Evolutionary conservation across 2,329 filamentous ascomycete genomes (phyloP).

Genomic region (Fusarium hostae): DNA sequence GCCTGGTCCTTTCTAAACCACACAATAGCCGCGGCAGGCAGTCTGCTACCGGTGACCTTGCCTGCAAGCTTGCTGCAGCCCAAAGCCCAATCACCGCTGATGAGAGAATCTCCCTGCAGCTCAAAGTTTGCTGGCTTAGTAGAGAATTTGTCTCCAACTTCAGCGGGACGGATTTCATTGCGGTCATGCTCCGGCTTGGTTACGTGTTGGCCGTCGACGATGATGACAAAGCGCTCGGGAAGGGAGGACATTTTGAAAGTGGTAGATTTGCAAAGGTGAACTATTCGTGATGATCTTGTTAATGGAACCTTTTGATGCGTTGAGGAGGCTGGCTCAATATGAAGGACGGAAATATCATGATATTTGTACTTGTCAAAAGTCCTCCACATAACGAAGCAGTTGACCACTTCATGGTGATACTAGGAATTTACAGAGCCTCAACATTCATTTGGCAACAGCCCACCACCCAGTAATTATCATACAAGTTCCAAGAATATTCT

Average conservation of each 20-base stretch:
- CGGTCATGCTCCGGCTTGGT: background rate
- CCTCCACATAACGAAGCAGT: background rate
- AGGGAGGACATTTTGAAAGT: background rate
- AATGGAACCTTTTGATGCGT: fast-evolving
- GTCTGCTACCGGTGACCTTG: background rate
- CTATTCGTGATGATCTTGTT: background rate
- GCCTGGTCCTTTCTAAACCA: background rate
- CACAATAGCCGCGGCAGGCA: background rate
- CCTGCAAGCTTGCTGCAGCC: background rate
- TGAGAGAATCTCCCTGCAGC: background rate
- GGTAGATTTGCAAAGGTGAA: background rate
- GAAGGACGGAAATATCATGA: fast-evolving
- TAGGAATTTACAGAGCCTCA: background rate
- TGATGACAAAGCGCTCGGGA: background rate
- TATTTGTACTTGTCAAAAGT: background rate
- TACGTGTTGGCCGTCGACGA: background rate
- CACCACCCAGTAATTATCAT: background rate
- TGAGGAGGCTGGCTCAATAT: background rate
- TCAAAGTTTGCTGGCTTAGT: background rate
- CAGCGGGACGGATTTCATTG: background rate
- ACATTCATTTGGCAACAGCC: background rate
- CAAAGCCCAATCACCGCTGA: background rate
- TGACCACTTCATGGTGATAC: background rate
- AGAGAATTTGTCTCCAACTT: background rate
- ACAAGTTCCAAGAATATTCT: background rate